Base-by-base conservation (phyloP, 768 basidiomycete genomes). In the Panellus pusillus region DNA sequence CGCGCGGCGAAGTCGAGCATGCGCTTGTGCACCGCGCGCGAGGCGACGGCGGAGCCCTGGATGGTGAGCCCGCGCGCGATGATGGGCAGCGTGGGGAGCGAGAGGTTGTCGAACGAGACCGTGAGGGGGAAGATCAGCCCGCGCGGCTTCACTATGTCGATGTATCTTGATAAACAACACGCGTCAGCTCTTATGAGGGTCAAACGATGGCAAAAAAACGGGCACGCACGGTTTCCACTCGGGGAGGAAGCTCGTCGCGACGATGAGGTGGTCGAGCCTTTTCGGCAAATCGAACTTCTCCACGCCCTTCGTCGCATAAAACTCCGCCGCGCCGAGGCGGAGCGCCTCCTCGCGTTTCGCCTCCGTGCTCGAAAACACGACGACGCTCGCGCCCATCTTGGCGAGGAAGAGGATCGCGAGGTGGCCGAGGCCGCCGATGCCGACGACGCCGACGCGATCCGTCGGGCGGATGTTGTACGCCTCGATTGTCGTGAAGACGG, bases 341-440 rank as follows among this genome's bases (percentile, higher is more conserved):
- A 39, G 54, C n/a, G 72, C 69, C 27, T 72, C 72, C 14, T 66
- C 63, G 31, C 31, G 66, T 47, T 73, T 73, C n/a, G 27, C 39
- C 6, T 70, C 66, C 1, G 71, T 65, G 24, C 66, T 44, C 9
- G 72, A 73, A 27, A 73, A 67, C 8, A 68, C 72, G 43, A 72
- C 69, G 9, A 73, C 70, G 9, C 70, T 66, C 24, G 71, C 73
- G 13, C 72, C 72, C 72, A 72, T 72, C 57, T 70, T 73, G 43
- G 68, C 53, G 6, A 70, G 68, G 50, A 72, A 72, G 43, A 72
- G 70, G 29, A 72, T 68, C 11, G 68, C 69, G 36, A 72, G 65
- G 41, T 72, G 71, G 9, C 72, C 72, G 27, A 73, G 66, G 14
- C 72, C 72, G 6, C 72, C 73, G 18, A 74, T 13, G 0, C 70